Evolutionary conservation across 2,329 filamentous ascomycete species (phyloP).

Genomic region (Ceratocystis cubensis): DNA sequence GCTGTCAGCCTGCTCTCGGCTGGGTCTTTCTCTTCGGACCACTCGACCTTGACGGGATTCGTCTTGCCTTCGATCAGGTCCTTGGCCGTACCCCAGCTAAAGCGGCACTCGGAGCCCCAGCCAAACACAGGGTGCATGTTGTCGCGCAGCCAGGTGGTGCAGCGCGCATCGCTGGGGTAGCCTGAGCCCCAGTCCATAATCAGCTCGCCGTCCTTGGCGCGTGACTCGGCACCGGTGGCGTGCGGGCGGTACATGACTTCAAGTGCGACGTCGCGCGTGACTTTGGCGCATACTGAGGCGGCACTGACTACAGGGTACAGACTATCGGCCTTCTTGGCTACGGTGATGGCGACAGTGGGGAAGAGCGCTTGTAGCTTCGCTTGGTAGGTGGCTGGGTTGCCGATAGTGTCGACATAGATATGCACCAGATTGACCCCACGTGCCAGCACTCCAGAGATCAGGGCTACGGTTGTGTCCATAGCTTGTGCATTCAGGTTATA

Average conservation of each 20-base stretch:
- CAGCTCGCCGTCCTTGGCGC: constrained; percentile 25
- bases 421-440: constrained; percentile 71
- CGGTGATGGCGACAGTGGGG: constrained; percentile 60
- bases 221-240: constrained; percentile 26
- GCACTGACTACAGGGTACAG: constrained; percentile 88
- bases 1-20: constrained; percentile 60
- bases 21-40: constrained; percentile 63
- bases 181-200: constrained; percentile 67
- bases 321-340: constrained; percentile 84
- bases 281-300: constrained; percentile 89
- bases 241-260: constrained; percentile 57
- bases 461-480: constrained; percentile 74
- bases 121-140: constrained; percentile 93
- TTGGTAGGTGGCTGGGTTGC: constrained; percentile 71
- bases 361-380: constrained; percentile 72
- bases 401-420: constrained; percentile 93
- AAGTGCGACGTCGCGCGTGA: constrained; percentile 80
- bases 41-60: constrained; percentile 58
- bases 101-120: constrained; percentile 85
- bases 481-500: constrained; percentile 97
- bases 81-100: constrained; percentile 92
- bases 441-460: constrained; percentile 66
- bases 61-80: constrained; percentile 75
- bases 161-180: constrained; percentile 78
- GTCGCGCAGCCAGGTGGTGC: constrained; percentile 64